A percentile compares a stretch with the other conserved stretches of the same genome.
phyloP scores from a whole-genome alignment of 1,284 basidiomycete species.

The Macrocystidia cucumis region DNA sequence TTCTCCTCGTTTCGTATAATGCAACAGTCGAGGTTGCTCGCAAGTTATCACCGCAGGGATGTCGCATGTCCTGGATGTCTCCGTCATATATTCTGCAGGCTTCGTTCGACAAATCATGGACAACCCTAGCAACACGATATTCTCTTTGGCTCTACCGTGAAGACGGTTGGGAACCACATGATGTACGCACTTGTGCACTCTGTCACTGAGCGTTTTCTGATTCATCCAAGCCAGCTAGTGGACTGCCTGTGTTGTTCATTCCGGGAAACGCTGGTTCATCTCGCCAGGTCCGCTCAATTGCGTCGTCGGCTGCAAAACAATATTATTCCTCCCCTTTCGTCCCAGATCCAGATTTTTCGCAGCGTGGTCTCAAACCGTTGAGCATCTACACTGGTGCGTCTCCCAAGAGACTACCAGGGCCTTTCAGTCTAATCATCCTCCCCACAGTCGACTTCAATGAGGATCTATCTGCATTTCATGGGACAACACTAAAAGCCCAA shows the following conservation, averaged over 20 bases:
- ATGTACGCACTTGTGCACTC: constrained; percentile 32
- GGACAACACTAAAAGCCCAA: constrained; percentile 81
- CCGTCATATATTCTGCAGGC: constrained; percentile 78
- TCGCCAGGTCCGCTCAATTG: constrained; percentile 91
- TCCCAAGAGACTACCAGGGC: too few relatives aligned
- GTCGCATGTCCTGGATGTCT: constrained; percentile 97
- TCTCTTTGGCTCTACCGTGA: constrained; percentile 90
- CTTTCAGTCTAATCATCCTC: constrained; percentile 1
- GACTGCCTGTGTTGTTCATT: constrained; percentile 87
- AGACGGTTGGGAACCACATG: constrained; percentile 68
- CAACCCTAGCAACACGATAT: constrained; percentile 68
- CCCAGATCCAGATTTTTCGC: constrained; percentile 41
- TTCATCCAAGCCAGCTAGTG: constrained; percentile 15
- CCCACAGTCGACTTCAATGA: constrained; percentile 90
- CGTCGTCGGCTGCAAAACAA: constrained; percentile 81
- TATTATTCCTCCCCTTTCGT: constrained; percentile 56
- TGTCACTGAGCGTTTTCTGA: constrained; percentile 1
- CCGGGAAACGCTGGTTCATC: constrained; percentile 97
- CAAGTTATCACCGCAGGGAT: constrained; percentile 73
- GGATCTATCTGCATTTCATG: constrained; percentile 94
- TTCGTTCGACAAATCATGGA: constrained; percentile 58
- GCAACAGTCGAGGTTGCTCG: constrained; percentile 30
- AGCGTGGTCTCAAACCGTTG: constrained; percentile 44
- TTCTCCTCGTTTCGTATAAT: constrained; percentile 26
- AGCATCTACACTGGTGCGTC: constrained; percentile 85